Conservation (phyloP, 2,329 filamentous ascomycete genomes). For the Seiridium unicorne region DNA sequence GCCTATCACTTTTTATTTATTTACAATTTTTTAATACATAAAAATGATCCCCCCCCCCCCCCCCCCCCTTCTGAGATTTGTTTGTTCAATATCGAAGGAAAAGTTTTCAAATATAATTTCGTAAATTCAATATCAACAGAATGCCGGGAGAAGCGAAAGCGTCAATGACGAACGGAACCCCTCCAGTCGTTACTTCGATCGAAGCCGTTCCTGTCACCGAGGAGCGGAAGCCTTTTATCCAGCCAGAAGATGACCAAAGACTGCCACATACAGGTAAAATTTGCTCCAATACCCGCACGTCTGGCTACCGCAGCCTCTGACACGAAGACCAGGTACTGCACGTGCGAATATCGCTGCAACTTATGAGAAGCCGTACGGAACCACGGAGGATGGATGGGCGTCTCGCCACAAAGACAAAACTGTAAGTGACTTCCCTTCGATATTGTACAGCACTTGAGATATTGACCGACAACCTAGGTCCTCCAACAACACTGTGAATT, state of each 20-base stretch:
- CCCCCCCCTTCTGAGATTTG: too few species aligned
- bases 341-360: constrained; percentile 33
- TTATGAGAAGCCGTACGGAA: constrained; percentile 31
- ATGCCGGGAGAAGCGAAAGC: not conserved
- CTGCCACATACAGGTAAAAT: constrained; percentile 23
- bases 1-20: too few species aligned
- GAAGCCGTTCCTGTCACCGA: constrained; percentile 21
- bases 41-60: too few species aligned
- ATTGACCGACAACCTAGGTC: constrained; percentile 23
- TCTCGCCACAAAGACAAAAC: constrained; percentile 28
- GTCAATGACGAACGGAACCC: not conserved
- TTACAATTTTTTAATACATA: too few species aligned
- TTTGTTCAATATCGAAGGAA: too few species aligned
- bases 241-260: constrained; percentile 23
- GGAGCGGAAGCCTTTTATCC: constrained; percentile 25
- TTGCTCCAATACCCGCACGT: not conserved
- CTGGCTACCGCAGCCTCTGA: not conserved
- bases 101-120: too few species aligned
- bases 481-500: constrained; percentile 53
- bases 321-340: constrained; percentile 23
- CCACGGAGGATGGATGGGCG: constrained; percentile 29
- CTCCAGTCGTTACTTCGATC: constrained; percentile 15
- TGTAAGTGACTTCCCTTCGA: constrained; percentile 12
- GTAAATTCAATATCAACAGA: too few species aligned
- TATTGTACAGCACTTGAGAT: not conserved